Evolutionary conservation across 208 protist genomes (phyloP).

Genomic region (Phytomonas sp.): DNA sequence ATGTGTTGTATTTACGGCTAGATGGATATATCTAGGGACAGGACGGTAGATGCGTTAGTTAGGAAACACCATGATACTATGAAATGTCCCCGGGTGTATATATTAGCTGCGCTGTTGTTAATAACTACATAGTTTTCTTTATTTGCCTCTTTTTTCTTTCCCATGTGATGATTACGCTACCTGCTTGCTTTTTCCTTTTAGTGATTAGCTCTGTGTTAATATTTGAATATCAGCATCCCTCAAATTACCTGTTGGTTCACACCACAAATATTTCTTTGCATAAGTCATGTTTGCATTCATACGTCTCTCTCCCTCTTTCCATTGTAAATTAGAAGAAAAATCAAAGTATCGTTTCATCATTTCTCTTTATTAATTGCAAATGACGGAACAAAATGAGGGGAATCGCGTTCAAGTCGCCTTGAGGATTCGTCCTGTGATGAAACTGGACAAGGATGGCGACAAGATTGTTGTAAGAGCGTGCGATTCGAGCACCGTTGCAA

Average conservation of each 20-base stretch:
- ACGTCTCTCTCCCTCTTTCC: not conserved
- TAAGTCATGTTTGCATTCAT: not conserved
- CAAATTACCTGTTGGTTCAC: not conserved
- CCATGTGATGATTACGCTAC: not conserved
- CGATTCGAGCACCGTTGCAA: slow-evolving; percentile 9
- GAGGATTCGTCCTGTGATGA: slow-evolving; percentile 20
- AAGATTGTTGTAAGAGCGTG: slow-evolving; percentile 13
- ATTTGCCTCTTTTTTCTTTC: slow-evolving; percentile 15
- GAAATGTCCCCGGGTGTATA: not conserved
- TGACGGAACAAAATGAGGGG: slow-evolving; percentile 11
- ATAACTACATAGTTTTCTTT: slow-evolving; percentile 9
- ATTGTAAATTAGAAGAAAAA: not conserved
- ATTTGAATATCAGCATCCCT: not conserved
- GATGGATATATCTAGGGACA: slow-evolving; percentile 24
- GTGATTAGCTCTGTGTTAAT: no score
- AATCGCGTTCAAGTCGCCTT: slow-evolving; percentile 30
- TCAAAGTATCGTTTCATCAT: not conserved
- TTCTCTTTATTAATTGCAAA: not conserved
- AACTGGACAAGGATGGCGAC: slow-evolving; percentile 11
- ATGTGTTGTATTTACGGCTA: slow-evolving; percentile 40
- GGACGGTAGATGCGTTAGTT: not conserved
- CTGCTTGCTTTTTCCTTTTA: not conserved
- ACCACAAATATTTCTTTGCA: not conserved
- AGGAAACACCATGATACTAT: not conserved
- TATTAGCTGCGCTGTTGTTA: slow-evolving; percentile 10